A percentile compares a stretch with the other conserved stretches of the same genome.
These are phyloP conservation scores for Colletotrichum coccodes DNA, from an alignment of 2,329 filamentous ascomycete species.

Conservation along the genomic window DNA sequence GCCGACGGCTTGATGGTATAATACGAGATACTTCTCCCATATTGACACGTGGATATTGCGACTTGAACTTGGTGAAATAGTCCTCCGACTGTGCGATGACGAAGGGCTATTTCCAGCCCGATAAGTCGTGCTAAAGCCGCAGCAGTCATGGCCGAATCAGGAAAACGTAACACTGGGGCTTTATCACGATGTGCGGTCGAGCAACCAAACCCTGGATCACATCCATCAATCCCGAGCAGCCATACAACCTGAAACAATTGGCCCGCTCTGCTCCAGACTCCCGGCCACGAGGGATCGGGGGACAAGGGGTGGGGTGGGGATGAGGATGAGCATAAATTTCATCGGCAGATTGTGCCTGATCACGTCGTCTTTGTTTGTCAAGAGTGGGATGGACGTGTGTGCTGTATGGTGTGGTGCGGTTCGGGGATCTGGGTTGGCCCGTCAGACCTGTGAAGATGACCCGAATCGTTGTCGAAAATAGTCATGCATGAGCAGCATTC, in stretches of 20 bases:
- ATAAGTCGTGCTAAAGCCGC: not conserved
- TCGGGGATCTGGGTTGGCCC: not conserved
- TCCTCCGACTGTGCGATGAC: too few relatives aligned
- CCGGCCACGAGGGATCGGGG: not conserved
- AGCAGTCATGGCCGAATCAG: not conserved
- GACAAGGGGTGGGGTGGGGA: not conserved
- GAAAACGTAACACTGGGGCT: not conserved
- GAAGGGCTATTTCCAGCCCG: too few relatives aligned
- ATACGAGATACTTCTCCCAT: constrained; percentile 7
- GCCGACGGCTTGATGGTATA: constrained; percentile 13
- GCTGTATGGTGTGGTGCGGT: not conserved
- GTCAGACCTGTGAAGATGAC: constrained; percentile 14
- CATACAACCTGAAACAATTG: constrained; percentile 21
- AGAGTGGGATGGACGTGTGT: not conserved
- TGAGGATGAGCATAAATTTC: not conserved
- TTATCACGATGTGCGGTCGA: not conserved
- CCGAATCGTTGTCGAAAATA: constrained; percentile 14
- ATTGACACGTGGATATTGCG: not conserved
- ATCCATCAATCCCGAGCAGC: constrained; percentile 3
- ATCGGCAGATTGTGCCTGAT: not conserved
- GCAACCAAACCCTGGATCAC: too few relatives aligned
- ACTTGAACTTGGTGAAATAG: too few relatives aligned
- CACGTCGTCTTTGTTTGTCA: not conserved
- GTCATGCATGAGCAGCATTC: constrained; percentile 7
- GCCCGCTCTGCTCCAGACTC: not conserved